Conservation (phyloP, 2,329 filamentous ascomycete genomes). For the Endoconidiophora laricicola region DNA sequence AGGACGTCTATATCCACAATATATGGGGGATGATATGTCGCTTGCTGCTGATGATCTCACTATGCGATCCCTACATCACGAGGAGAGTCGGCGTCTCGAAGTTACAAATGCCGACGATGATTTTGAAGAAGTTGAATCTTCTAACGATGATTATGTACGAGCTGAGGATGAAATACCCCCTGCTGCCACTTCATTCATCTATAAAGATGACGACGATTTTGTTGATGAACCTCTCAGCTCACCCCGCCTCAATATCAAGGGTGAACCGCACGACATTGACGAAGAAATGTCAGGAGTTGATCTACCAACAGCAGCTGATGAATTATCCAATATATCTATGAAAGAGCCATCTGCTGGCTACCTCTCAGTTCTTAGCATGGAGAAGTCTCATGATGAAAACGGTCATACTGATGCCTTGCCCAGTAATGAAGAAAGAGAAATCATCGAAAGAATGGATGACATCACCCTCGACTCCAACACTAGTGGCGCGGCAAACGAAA, state of each 20-base stretch:
- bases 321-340: slow-evolving; percentile 5
- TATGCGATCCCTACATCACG: slow-evolving; percentile 35
- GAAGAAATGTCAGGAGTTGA: slow-evolving; percentile 24
- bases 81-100: slow-evolving; percentile 53
- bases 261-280: slow-evolving; percentile 37
- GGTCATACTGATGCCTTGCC: neutral
- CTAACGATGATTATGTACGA: slow-evolving; percentile 49
- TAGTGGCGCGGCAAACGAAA: neutral
- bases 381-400: neutral
- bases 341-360: slow-evolving; percentile 5
- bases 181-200: slow-evolving; percentile 45
- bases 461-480: neutral
- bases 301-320: slow-evolving; percentile 8
- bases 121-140: slow-evolving; percentile 72
- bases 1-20: slow-evolving; percentile 43
- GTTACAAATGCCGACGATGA: slow-evolving; percentile 74
- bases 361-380: slow-evolving; percentile 4
- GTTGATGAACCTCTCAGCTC: slow-evolving; percentile 64
- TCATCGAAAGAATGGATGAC: slow-evolving; percentile 7
- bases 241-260: slow-evolving; percentile 33
- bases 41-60: slow-evolving; percentile 39
- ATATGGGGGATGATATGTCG: slow-evolving; percentile 24
- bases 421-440: slow-evolving; percentile 3
- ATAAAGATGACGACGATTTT: slow-evolving; percentile 54
- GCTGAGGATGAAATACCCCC: slow-evolving; percentile 65